Evolutionary conservation across 495 filamentous ascomycete genomes (phyloP).

Genomic region (Acidomyces sp.): DNA sequence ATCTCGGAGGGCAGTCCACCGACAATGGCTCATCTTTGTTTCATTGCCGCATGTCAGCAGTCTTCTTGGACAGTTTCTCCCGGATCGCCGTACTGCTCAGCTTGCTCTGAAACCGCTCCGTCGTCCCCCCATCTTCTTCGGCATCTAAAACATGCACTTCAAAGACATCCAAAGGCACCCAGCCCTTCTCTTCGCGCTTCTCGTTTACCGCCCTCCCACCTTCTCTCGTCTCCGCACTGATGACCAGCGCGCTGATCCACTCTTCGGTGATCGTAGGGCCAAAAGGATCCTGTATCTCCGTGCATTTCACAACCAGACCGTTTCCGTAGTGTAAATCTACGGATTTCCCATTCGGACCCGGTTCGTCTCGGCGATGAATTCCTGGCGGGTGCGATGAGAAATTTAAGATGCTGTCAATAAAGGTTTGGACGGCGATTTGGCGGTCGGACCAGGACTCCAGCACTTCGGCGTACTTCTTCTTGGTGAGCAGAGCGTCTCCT

Average conservation of each 20-base stretch:
- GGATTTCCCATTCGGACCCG: constrained; percentile 39
- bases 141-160: constrained; percentile 85
- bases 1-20: too few species aligned
- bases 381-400: constrained; percentile 29
- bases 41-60: too few species aligned
- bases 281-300: constrained; percentile 76
- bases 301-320: constrained; percentile 49
- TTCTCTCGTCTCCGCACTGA: constrained; percentile 76
- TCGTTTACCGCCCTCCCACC: constrained; percentile 78
- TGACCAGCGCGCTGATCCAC: constrained; percentile 63
- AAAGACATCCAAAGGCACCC: constrained; percentile 62
- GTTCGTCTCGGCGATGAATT: constrained; percentile 20
- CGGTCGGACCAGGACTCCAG: constrained; percentile 68
- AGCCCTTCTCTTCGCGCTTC: constrained; percentile 64
- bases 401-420: constrained; percentile 58
- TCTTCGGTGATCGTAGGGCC: constrained; percentile 83
- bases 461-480: constrained; percentile 74
- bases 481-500: constrained; percentile 67
- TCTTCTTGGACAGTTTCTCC: constrained; percentile 16
- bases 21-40: too few species aligned
- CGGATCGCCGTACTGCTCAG: constrained; percentile 55
- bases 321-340: constrained; percentile 37
- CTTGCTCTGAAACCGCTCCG: constrained; percentile 58
- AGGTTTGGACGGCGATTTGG: constrained; percentile 51
- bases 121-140: constrained; percentile 34